phyloP scores from a whole-genome alignment of 768 basidiomycete species.

The Botryobasidium botryosum region DNA sequence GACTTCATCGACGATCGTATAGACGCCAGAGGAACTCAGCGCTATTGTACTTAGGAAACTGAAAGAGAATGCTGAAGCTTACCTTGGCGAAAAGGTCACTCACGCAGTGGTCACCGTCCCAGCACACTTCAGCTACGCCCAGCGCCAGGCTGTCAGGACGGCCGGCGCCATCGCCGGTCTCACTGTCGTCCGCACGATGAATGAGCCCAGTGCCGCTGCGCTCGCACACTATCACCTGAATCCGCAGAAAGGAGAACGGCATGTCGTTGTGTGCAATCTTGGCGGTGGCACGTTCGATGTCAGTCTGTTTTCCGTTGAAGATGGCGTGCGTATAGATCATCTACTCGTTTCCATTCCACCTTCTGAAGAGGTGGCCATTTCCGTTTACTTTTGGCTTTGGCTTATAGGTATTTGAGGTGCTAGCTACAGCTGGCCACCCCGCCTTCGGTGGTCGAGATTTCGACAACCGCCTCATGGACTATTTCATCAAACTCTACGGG shows the following conservation, averaged over 20 bases:
- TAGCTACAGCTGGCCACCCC: conserved; percentile 86
- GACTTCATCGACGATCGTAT: neutral
- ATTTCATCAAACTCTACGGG: conserved; percentile 81
- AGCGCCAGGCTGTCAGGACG: conserved; percentile 98
- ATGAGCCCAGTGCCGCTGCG: conserved; percentile 93
- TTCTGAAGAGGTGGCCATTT: too few relatives aligned
- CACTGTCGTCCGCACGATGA: conserved; percentile 90
- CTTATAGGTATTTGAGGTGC: conserved; percentile 47
- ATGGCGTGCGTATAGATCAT: conserved; percentile 36
- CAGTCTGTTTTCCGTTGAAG: conserved; percentile 85
- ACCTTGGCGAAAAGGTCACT: conserved; percentile 88
- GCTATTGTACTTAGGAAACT: conserved; percentile 95
- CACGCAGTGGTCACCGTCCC: conserved; percentile 98
- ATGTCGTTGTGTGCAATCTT: conserved; percentile 95
- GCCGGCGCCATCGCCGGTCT: conserved; percentile 91
- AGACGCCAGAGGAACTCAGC: conserved; percentile 88
- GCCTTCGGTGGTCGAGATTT: conserved; percentile 95
- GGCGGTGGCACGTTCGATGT: conserved; percentile 99
- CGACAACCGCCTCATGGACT: conserved; percentile 83
- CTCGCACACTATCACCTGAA: conserved; percentile 98
- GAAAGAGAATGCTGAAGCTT: conserved; percentile 99
- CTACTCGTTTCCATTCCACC: too few relatives aligned
- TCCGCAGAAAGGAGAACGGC: conserved; percentile 81
- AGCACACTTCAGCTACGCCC: conserved; percentile 98
- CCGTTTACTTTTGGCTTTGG: neutral